Evolutionary conservation across 208 protist genomes (phyloP), one percentile per base, ranked within the genome.

Genomic region (Wallacemonas rigidus): DNA sequence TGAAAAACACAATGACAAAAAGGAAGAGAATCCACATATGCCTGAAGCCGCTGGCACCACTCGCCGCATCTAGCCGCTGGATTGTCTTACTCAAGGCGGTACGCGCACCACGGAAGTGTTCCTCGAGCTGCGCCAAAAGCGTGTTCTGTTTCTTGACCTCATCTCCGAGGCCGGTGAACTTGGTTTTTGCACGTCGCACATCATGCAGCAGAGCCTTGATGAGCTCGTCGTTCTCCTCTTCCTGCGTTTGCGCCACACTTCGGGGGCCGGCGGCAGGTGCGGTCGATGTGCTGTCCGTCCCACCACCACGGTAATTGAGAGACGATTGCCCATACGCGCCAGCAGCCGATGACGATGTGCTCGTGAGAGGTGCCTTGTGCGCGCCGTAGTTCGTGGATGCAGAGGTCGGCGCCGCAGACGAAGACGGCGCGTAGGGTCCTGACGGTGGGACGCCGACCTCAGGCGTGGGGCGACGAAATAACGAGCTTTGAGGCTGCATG

Each of bases 1-100:
- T 80, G 48, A 92, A 79, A 38, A 92, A 90, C 15, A 90, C 69
- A 65, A 95, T 39, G 15, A 89, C 82, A 70, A 95, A 93, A 3
- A 94, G 71, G 26, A 89, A 89, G n/a, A 95, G 79, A 36, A 91
- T 45, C 89, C 91, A 95, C 76, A 95, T 92, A 71, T 95, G 91
- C n/a, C 51, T 75, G 48, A 88, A 73, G 50, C 72, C 71, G 54
- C 71, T 77, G 50, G 80, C 43, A 15, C 72, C 79, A 36, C 65
- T 55, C 6, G 61, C 62, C 3, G 73, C 55, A 61, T 87, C 74
- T 35, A 95, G 71, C 40, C 85, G 80, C 26, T 69, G 77, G 77
- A 95, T 85, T 41, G 88, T 92, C 35, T 68, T 71, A 0, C 68
- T 63, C 6, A 95, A 68, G 0, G 78, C 77, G 15, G 65, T 72